Conservation (phyloP, 331 rosid genomes). For the Quercus lobata region DNA sequence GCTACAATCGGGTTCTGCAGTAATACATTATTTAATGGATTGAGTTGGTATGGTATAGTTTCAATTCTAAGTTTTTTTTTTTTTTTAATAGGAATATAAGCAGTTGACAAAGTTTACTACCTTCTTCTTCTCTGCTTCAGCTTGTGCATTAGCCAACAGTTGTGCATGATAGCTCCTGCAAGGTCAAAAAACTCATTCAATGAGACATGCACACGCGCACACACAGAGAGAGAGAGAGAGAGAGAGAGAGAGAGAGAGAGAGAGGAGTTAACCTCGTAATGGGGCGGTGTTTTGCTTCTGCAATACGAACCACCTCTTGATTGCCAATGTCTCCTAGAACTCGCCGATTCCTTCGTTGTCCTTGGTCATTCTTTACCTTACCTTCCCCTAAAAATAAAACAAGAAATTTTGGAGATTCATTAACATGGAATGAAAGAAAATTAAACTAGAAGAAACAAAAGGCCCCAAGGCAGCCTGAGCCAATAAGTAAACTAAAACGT, state of each 20-base stretch:
- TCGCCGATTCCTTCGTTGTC: constrained; percentile 33
- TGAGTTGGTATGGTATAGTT: not conserved
- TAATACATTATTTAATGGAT: not conserved
- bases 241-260: not conserved
- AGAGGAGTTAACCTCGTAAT: constrained; percentile 11
- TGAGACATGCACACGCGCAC: too few relatives aligned
- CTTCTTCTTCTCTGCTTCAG: constrained; percentile 26
- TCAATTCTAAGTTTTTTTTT: not conserved
- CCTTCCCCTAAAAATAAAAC: constrained; percentile 8
- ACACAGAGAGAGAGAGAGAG: too few relatives aligned
- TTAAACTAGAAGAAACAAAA: not conserved
- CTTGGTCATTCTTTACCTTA: constrained; percentile 18
- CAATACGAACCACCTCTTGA: constrained; percentile 9
- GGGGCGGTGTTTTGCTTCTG: constrained; percentile 28
- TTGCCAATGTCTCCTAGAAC: constrained; percentile 61
- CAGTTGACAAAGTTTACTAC: not conserved
- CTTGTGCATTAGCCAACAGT: constrained; percentile 17
- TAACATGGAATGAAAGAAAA: not conserved
- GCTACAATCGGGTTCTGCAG: constrained; percentile 24
- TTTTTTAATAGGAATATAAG: not conserved
- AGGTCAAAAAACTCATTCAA: not conserved
- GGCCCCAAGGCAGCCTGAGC: not conserved
- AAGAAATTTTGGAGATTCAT: not conserved
- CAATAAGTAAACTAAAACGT: not conserved
- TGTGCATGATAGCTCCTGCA: constrained; percentile 8